A percentile compares a stretch with the other conserved stretches of the same genome.
phyloP scores from a whole-genome alignment of 805 yeast genomes.

The Starmerella sirachaensis region DNA sequence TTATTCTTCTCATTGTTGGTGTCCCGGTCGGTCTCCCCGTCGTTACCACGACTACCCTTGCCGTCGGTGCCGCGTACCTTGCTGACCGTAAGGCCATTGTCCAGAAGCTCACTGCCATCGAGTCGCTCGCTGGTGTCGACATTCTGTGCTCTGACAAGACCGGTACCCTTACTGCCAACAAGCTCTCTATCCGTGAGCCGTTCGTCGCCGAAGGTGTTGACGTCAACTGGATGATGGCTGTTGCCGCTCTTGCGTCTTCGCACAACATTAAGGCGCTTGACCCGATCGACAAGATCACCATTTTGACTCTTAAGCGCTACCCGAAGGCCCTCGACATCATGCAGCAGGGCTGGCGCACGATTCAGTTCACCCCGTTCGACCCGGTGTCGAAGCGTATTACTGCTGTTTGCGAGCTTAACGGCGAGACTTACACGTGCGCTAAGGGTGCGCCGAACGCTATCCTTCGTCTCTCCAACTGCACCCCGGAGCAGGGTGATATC shows the following conservation, averaged over 20 bases:
- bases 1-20: conserved; percentile 93
- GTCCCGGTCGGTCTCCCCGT: conserved; percentile 98
- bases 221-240: conserved; percentile 91
- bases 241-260: conserved; percentile 94
- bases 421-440: conserved; percentile 90
- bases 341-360: conserved; percentile 33
- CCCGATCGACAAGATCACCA: conserved; percentile 93
- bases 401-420: conserved; percentile 88
- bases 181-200: conserved; percentile 90
- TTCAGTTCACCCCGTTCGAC: conserved; percentile 91
- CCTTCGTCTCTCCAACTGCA: conserved; percentile 37
- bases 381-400: conserved; percentile 96
- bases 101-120: conserved; percentile 91
- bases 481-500: conserved; percentile 87
- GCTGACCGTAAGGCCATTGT: conserved; percentile 96
- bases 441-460: conserved; percentile 99
- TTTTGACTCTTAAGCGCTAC: conserved; percentile 74
- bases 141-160: conserved; percentile 94
- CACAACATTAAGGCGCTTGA: conserved; percentile 97
- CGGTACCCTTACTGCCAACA: conserved; percentile 95
- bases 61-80: conserved; percentile 98
- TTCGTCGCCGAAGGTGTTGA: conserved; percentile 97
- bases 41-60: conserved; percentile 96
- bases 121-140: conserved; percentile 94
- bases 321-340: conserved; percentile 59